Percentiles rank a stretch among this genome's conserved stretches.
Evolutionary conservation across 352 stramenopile genomes (phyloP).

Genomic region (Globisporangium takayamanum): DNA sequence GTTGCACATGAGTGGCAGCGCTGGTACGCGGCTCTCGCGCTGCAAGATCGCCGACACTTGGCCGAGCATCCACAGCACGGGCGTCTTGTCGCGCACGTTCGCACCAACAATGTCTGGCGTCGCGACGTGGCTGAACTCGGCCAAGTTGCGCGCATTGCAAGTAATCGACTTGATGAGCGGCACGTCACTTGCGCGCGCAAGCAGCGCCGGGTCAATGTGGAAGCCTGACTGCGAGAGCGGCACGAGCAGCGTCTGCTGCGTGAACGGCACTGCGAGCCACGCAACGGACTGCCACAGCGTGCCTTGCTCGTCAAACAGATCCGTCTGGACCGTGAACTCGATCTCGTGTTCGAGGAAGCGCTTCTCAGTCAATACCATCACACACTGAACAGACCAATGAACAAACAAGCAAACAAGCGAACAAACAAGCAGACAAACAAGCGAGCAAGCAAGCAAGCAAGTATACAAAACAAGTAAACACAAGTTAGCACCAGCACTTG

Average conservation of each 20-base stretch:
- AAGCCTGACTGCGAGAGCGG: constrained; percentile 36
- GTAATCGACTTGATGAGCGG: constrained; percentile 20
- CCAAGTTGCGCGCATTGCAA: constrained; percentile 41
- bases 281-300: constrained; percentile 74
- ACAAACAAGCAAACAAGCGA: background rate
- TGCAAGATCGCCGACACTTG: constrained; percentile 35
- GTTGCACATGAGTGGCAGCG: constrained; percentile 52
- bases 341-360: constrained; percentile 59
- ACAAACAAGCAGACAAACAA: background rate
- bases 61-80: constrained; percentile 56
- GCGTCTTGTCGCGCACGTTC: constrained; percentile 20
- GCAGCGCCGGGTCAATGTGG: constrained; percentile 30
- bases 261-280: constrained; percentile 56
- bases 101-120: constrained; percentile 30
- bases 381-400: constrained; percentile 23
- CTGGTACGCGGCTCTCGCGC: constrained; percentile 37
- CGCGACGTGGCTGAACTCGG: constrained; percentile 52
- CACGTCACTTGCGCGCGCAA: constrained; percentile 15
- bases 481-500: background rate
- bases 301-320: constrained; percentile 63
- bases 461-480: constrained; percentile 2
- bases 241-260: constrained; percentile 46
- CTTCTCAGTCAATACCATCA: constrained; percentile 77
- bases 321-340: constrained; percentile 71
- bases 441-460: background rate